These are phyloP conservation scores for Candida mattraensis DNA, from an alignment of 805 yeast species.

Conservation along the genomic window DNA sequence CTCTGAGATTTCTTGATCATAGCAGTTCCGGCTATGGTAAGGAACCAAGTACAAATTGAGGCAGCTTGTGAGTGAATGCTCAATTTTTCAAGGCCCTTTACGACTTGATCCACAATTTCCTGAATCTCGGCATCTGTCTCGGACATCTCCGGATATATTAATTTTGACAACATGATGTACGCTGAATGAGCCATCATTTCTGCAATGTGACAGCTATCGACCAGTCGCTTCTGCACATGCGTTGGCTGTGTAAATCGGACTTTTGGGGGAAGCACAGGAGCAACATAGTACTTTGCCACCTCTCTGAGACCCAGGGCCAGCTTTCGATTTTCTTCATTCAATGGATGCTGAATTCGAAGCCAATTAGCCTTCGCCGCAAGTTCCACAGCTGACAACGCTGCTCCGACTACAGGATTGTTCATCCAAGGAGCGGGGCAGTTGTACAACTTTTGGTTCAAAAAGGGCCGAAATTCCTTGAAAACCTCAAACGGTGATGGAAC, in stretches of 20 bases:
- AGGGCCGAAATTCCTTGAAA: constrained; percentile 32
- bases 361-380: constrained; percentile 38
- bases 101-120: constrained; percentile 3
- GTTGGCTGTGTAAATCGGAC: constrained; percentile 10
- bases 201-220: constrained; percentile 17
- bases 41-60: constrained; percentile 17
- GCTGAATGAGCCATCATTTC: constrained; percentile 12
- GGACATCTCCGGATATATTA: constrained; percentile 9
- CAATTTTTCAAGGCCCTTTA: constrained; percentile 10
- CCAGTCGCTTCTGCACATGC: constrained; percentile 14
- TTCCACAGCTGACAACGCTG: constrained; percentile 37
- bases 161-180: constrained; percentile 9
- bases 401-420: constrained; percentile 42
- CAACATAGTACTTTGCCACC: constrained; percentile 13
- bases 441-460: constrained; percentile 36
- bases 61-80: constrained; percentile 12
- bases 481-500: constrained; percentile 43
- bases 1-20: constrained; percentile 9
- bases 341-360: constrained; percentile 28
- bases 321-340: constrained; percentile 5
- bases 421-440: constrained; percentile 35
- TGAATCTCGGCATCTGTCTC: constrained; percentile 12
- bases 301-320: constrained; percentile 7
- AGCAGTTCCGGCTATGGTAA: constrained; percentile 17
- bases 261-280: constrained; percentile 17